Conservation (phyloP, 331 rosid species). For the Dryas integrifolia region DNA sequence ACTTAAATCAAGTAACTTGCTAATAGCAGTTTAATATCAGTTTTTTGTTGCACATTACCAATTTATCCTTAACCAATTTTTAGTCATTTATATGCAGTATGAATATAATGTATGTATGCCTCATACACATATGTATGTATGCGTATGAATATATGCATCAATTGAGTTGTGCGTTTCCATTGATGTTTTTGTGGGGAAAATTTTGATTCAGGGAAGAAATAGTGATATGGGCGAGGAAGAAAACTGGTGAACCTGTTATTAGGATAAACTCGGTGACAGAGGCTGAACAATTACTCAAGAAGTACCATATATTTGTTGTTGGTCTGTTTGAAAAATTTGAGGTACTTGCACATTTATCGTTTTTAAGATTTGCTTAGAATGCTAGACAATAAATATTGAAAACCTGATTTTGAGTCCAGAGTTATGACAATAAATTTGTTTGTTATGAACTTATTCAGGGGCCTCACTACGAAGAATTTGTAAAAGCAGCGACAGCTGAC, state of each 20-base stretch:
- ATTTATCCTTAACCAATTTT: not conserved
- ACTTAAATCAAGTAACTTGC: not conserved
- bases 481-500: conserved; percentile 66
- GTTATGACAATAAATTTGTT: not conserved
- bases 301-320: conserved; percentile 55
- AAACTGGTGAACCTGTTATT: conserved; percentile 65
- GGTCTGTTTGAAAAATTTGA: conserved; percentile 66
- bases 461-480: conserved; percentile 60
- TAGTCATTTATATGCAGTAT: not conserved
- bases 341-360: conserved; percentile 36
- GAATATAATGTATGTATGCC: not conserved
- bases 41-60: not conserved
- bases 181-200: conserved; percentile 16
- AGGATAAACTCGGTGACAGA: conserved; percentile 48
- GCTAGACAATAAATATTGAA: not conserved
- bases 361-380: not conserved
- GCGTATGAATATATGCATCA: not conserved
- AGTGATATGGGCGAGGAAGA: conserved; percentile 79
- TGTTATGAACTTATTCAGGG: conserved; percentile 43
- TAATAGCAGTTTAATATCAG: not conserved
- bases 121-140: not conserved
- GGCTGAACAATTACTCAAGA: conserved; percentile 59
- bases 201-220: conserved; percentile 73
- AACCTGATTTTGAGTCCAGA: not conserved
- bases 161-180: not conserved